Evolutionary conservation across 2,329 filamentous ascomycete species (phyloP).

Genomic region (Beauveria brongniartii): DNA sequence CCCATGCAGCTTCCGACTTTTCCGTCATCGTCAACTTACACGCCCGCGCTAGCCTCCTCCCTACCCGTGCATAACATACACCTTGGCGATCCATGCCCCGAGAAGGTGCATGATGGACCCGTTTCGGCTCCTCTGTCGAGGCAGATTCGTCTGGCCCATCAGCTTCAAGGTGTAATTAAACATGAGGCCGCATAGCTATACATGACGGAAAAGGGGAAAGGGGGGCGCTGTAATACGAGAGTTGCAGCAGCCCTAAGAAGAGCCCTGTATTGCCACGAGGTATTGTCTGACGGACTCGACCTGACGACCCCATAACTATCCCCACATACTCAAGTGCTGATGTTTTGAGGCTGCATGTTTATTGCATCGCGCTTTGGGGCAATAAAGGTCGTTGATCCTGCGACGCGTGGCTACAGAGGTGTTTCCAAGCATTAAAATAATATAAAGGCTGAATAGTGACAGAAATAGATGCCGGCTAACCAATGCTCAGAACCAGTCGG

Average conservation of each 20-base stretch:
- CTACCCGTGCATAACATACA: neutral
- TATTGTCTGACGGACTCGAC: neutral
- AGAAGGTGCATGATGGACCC: neutral
- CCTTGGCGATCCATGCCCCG: neutral
- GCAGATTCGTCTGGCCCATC: neutral
- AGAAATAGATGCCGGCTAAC: neutral
- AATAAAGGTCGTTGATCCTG: neutral
- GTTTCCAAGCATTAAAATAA: neutral
- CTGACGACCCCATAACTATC: neutral
- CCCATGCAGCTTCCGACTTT: neutral
- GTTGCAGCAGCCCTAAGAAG: neutral
- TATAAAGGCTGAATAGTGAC: neutral
- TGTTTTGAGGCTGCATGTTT: neutral
- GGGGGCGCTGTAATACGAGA: neutral
- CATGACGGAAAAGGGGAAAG: no score
- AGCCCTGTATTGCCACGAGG: neutral
- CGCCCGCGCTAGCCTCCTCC: neutral
- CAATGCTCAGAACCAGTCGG: neutral
- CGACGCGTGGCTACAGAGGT: neutral
- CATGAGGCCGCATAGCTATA: no score
- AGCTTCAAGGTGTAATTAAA: neutral
- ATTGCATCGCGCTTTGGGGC: neutral
- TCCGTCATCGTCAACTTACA: neutral
- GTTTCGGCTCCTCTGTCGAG: conserved; percentile 7
- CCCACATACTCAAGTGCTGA: conserved; percentile 1